Base-by-base conservation (phyloP, 116 monocot species). In the Iris pallida region DNA sequence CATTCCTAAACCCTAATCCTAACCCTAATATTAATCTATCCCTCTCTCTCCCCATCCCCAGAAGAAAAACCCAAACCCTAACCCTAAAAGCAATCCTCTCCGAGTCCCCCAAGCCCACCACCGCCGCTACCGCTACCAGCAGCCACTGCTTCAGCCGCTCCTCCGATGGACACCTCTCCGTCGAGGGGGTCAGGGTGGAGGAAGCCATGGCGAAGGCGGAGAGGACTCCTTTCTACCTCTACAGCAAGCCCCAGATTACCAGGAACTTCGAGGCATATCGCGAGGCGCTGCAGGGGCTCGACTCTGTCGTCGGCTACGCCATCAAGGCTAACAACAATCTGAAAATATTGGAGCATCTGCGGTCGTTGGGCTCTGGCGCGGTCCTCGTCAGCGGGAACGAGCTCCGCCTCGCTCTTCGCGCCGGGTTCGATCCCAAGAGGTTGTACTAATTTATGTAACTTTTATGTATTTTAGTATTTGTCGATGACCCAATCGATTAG, bases 261-360 rank as follows among this genome's bases (percentile, higher is more conserved):
- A 64, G 88, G 42, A 99, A 99, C 76, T 85, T 84, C 63, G 80
- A 86, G 73, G 90, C 93, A 14, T 99, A 93, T 52, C 48, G 66
- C 48, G 82, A 77, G 70, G 93, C 99, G 7, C 83, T 99, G 51
- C 80, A 90, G 49, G 99, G 93, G 5, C 41, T 99, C 68, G 57
- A 72, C 4, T 88, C 88, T 9, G 73, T 99, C 46, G 75, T 99
- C 6, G 99, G 93, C 16, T 99, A 99, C 60, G 99, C 99, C 18
- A 76, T 99, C 47, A 99, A 99, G 80, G 99, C 99, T 8, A 99
- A 99, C 73, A 99, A 99, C 58, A 99, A 99, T 66, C 76, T 90
- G 52, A 90, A 88, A 81, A 79, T 99, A 16, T 68, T 99, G 63
- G 73, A 99, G 88, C 93, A 90, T 65, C 65, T 99, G 55, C 57